These are phyloP conservation scores for Russula emetica DNA, from an alignment of 768 basidiomycete species.

Conservation along the genomic window DNA sequence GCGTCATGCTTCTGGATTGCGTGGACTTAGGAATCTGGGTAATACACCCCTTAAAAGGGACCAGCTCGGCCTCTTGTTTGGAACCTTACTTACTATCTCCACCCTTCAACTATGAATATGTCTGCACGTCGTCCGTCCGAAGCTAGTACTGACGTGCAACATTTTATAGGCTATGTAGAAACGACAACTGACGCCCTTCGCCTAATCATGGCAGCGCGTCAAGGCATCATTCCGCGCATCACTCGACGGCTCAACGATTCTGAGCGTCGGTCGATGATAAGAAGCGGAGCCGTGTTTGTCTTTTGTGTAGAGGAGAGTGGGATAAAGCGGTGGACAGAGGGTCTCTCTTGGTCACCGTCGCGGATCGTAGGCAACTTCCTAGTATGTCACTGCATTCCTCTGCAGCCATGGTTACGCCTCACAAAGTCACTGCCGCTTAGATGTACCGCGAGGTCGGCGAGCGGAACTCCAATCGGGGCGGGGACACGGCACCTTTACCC, in stretches of 20 bases:
- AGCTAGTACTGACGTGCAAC: slow-evolving; percentile 38
- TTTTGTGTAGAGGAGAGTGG: slow-evolving; percentile 87
- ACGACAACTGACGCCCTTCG: slow-evolving; percentile 77
- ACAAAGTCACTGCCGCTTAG: slow-evolving; percentile 36
- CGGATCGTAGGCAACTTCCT: slow-evolving; percentile 83
- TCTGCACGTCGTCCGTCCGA: slow-evolving; percentile 19
- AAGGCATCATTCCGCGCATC: slow-evolving; percentile 75
- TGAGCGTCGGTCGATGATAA: slow-evolving; percentile 56
- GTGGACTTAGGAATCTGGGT: slow-evolving; percentile 22
- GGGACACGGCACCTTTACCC: slow-evolving; percentile 15
- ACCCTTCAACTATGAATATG: slow-evolving; percentile 14
- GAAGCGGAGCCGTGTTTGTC: slow-evolving; percentile 70
- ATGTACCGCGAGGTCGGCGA: slow-evolving; percentile 80
- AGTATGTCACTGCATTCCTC: slow-evolving; percentile 40
- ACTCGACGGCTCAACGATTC: slow-evolving; percentile 80
- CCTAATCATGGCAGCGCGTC: slow-evolving; percentile 75
- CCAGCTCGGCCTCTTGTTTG: slow-evolving; percentile 19
- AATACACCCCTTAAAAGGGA: slow-evolving; percentile 26
- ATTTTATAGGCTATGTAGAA: slow-evolving; percentile 77
- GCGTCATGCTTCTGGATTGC: slow-evolving; percentile 19
- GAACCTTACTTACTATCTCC: slow-evolving; percentile 20
- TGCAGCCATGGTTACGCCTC: slow-evolving; percentile 7
- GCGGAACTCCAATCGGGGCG: slow-evolving; percentile 38
- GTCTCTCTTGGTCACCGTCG: slow-evolving; percentile 76
- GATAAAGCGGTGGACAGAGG: slow-evolving; percentile 84